phyloP scores from a whole-genome alignment of 1,284 basidiomycete genomes.

The Moesziomyces sp. region DNA sequence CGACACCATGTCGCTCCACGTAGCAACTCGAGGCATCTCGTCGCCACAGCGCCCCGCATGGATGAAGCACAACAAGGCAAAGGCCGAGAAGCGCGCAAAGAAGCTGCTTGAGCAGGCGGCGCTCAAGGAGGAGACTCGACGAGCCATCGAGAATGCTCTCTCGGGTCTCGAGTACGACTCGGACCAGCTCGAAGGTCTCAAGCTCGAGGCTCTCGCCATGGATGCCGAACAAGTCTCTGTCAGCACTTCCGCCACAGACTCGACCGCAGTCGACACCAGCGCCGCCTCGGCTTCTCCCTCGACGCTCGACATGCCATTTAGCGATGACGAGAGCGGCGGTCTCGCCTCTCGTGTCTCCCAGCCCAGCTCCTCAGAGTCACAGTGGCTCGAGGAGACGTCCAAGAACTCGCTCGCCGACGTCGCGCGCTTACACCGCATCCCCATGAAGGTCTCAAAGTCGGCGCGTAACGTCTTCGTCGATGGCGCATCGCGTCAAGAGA shows the following conservation, averaged over 20 bases:
- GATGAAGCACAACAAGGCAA: slow-evolving; percentile 80
- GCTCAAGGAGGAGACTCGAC: slow-evolving; percentile 66
- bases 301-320: slow-evolving; percentile 41
- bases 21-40: slow-evolving; percentile 92
- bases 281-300: slow-evolving; percentile 14
- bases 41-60: slow-evolving; percentile 93
- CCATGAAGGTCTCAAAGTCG: slow-evolving; percentile 81
- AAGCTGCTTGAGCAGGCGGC: slow-evolving; percentile 66
- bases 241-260: slow-evolving; percentile 1
- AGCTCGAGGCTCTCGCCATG: slow-evolving; percentile 39
- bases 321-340: slow-evolving; percentile 39
- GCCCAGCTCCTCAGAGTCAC: slow-evolving; percentile 16
- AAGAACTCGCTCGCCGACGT: slow-evolving; percentile 93
- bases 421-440: slow-evolving; percentile 84
- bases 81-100: slow-evolving; percentile 71
- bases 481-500: slow-evolving; percentile 73
- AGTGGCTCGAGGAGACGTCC: slow-evolving; percentile 92
- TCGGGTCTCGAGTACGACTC: slow-evolving; percentile 48
- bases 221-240: slow-evolving; percentile 12
- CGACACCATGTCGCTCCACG: slow-evolving; percentile 95
- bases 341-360: slow-evolving; percentile 24
- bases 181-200: slow-evolving; percentile 50
- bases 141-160: slow-evolving; percentile 49
- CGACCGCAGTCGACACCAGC: slow-evolving; percentile 1
- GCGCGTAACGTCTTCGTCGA: slow-evolving; percentile 80